Percentiles rank a stretch among this genome's conserved stretches.
Conservation (phyloP, 768 basidiomycete genomes). For the Phylloporus arenicola region DNA sequence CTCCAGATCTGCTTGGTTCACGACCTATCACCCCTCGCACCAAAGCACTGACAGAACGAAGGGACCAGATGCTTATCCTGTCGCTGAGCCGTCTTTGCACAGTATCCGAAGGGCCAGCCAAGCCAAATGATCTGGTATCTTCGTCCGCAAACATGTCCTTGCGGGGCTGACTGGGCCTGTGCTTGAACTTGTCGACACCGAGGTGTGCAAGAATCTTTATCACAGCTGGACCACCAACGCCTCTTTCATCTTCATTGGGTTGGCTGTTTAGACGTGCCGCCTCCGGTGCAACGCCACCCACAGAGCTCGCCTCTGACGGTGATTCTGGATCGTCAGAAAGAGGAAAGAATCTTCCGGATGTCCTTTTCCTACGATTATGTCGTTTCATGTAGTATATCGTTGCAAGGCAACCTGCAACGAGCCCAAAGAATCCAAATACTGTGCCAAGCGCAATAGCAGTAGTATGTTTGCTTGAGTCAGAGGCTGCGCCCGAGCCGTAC, state of each 20-base stretch:
- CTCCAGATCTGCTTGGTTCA: slow-evolving; percentile 24
- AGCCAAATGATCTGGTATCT: slow-evolving; percentile 50
- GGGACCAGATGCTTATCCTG: slow-evolving; percentile 48
- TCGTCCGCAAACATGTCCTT: slow-evolving; percentile 78
- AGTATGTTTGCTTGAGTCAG: slow-evolving; percentile 21
- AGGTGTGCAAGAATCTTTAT: slow-evolving; percentile 18
- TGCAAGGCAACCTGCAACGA: slow-evolving; percentile 40
- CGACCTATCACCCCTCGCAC: slow-evolving; percentile 27
- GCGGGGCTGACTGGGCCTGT: slow-evolving; percentile 29
- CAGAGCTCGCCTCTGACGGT: slow-evolving; percentile 5
- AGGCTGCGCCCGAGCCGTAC: slow-evolving; percentile 7
- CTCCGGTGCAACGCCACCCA: slow-evolving; percentile 6
- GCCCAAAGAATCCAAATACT: slow-evolving; percentile 53
- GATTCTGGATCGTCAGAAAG: slow-evolving; percentile 20
- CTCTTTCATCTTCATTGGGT: not conserved
- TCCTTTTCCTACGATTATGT: slow-evolving; percentile 3
- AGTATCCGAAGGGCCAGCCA: slow-evolving; percentile 11
- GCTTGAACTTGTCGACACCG: slow-evolving; percentile 16
- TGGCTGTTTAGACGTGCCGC: slow-evolving; percentile 1
- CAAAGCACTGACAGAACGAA: slow-evolving; percentile 36
- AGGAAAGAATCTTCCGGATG: slow-evolving; percentile 12
- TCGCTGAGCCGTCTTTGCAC: slow-evolving; percentile 36
- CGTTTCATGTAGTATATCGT: slow-evolving; percentile 44
- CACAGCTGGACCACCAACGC: slow-evolving; percentile 2
- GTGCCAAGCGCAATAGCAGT: slow-evolving; percentile 58